phyloP scores from a whole-genome alignment of 768 basidiomycete genomes.

The Lentinula sp. region DNA sequence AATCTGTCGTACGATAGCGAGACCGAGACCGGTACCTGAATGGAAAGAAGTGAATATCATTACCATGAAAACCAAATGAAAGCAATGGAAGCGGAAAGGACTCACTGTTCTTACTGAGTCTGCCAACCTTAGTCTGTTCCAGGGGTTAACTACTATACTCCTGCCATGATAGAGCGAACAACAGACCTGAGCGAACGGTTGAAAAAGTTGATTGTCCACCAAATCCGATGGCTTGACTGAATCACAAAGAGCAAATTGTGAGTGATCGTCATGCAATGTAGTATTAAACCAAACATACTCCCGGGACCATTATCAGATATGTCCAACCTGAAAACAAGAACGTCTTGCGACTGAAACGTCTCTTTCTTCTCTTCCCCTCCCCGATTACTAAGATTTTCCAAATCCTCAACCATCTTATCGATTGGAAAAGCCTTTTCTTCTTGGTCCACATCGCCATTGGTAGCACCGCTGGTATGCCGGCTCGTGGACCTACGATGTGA shows the following conservation, averaged over 20 bases:
- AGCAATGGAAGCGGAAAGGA: neutral
- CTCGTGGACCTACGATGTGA: neutral
- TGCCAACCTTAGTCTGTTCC: neutral
- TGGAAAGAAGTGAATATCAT: slow-evolving; percentile 13
- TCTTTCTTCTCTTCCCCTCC: neutral
- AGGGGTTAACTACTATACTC: neutral
- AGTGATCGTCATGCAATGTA: neutral
- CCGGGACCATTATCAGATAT: slow-evolving; percentile 6
- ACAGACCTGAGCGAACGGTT: slow-evolving; percentile 10
- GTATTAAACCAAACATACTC: neutral
- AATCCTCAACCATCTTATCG: neutral
- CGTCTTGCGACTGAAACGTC: neutral
- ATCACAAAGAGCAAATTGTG: neutral
- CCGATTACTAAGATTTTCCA: neutral
- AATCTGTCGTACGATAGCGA: slow-evolving; percentile 39
- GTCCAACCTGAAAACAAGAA: slow-evolving; percentile 8
- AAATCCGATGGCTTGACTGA: slow-evolving; percentile 7
- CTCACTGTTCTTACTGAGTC: neutral
- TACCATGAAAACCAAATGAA: no score
- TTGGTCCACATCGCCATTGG: neutral
- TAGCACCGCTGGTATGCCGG: slow-evolving; percentile 8
- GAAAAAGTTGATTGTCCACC: slow-evolving; percentile 5
- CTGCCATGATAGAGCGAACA: neutral
- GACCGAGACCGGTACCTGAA: slow-evolving; percentile 33
- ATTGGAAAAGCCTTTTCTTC: neutral